Base-by-base conservation (phyloP, 2,329 filamentous ascomycete genomes). In the Cladosporium sp. region DNA sequence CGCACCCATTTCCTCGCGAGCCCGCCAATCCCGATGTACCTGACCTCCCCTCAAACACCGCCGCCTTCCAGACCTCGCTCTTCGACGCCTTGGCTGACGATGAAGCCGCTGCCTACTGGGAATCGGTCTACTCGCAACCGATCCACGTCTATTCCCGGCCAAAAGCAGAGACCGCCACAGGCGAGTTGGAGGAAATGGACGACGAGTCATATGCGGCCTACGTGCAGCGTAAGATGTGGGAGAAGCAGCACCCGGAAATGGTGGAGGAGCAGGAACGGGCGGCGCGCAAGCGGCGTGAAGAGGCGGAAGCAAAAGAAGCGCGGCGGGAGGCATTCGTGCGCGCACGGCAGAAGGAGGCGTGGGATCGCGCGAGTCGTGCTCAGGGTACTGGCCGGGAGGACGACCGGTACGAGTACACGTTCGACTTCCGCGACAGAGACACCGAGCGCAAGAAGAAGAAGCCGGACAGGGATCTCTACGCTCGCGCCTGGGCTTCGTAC, bases 81-180 rank as follows among this genome's bases (percentile, higher is more conserved):
- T 97, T 97, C 72, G 93, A 98, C 69, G 93, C 93, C 32, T 85
- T 98, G 70, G 92, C 90, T 35, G 93, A 98, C 70, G 92, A 97
- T 66, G 93, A 98, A 72, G 93, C 92, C 43, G 93, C 93, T 2
- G 81, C 84, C 7, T 98, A 93, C 73, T 98, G 93, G 93, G 86
- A 96, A 68, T 82, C 83, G 13, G 88, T 98, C n/a, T 98, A 97
- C 70, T 91, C 90, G 1, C 92, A 97, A 68, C 92, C 93, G 0
- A 86, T 97, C 46, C 90, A 96, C 70, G 81, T 83, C 6, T 96
- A 95, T 66, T 67, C 82, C 3, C 95, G 95, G 64, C 70, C 81
- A 0, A 31, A 35, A 2, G 75, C 77, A 0, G 79, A 57, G 69
- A 83, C 63, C 49, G 72, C 58, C 46, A 72, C 61, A 37, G 81